A percentile compares a stretch with the other conserved stretches of the same genome.
These are phyloP conservation scores for Fusarium verrucosum DNA, from an alignment of 2,329 filamentous ascomycete species.

Conservation along the genomic window DNA sequence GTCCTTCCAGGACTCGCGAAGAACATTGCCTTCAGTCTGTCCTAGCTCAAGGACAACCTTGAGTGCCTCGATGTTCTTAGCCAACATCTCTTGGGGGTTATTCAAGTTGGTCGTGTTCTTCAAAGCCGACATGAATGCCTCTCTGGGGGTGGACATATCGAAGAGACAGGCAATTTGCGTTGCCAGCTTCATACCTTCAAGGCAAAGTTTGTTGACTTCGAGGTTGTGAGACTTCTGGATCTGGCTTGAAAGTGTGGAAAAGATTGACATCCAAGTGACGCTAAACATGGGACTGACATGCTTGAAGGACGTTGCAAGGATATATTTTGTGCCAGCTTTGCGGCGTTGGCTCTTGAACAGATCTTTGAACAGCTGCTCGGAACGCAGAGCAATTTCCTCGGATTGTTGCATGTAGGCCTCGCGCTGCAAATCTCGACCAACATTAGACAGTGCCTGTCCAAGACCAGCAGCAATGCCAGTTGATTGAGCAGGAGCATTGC, in stretches of 20 bases:
- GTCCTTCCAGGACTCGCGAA: conserved; percentile 94
- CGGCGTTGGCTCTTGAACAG: conserved; percentile 88
- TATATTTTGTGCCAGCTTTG: conserved; percentile 78
- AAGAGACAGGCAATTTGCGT: conserved; percentile 94
- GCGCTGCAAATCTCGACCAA: conserved; percentile 88
- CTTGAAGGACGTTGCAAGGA: conserved; percentile 91
- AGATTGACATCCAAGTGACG: conserved; percentile 98
- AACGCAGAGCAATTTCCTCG: conserved; percentile 82
- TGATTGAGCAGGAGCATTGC: conserved; percentile 66
- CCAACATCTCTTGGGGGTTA: conserved; percentile 92
- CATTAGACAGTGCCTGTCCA: conserved; percentile 88
- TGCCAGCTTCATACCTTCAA: conserved; percentile 94
- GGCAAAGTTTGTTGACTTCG: conserved; percentile 89
- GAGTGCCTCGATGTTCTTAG: conserved; percentile 95
- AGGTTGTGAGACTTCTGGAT: conserved; percentile 94
- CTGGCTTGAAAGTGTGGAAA: conserved; percentile 91
- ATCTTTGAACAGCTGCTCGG: conserved; percentile 89
- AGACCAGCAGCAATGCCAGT: conserved; percentile 82
- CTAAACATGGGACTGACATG: conserved; percentile 99
- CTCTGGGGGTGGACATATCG: conserved; percentile 88
- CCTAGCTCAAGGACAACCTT: conserved; percentile 92
- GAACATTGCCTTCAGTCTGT: conserved; percentile 87
- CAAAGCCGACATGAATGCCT: conserved; percentile 92
- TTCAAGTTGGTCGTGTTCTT: conserved; percentile 96
- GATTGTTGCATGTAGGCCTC: conserved; percentile 96